These are phyloP conservation scores for Fusarium setosum DNA, from an alignment of 2,329 filamentous ascomycete species.

Conservation along the genomic window DNA sequence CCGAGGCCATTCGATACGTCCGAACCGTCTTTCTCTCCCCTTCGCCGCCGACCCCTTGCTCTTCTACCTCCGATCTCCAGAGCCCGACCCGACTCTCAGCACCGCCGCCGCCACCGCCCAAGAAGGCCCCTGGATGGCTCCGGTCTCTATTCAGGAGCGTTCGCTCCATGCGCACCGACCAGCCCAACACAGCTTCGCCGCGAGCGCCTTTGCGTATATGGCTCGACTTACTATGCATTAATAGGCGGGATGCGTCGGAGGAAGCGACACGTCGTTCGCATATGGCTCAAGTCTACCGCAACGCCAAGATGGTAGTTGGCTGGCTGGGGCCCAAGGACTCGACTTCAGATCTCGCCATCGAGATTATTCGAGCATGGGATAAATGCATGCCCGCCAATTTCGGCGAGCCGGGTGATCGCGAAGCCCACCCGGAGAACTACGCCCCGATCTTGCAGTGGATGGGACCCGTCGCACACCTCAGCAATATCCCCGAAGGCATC, in stretches of 20 bases:
- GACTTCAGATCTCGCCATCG: slow-evolving; percentile 36
- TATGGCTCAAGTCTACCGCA: slow-evolving; percentile 32
- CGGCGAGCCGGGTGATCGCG: slow-evolving; percentile 37
- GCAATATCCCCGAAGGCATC: slow-evolving; percentile 36
- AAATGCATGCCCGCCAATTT: slow-evolving; percentile 36
- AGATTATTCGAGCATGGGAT: slow-evolving; percentile 38
- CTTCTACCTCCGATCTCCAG: slow-evolving; percentile 25
- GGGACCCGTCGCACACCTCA: slow-evolving; percentile 37
- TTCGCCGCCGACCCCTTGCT: slow-evolving; percentile 2
- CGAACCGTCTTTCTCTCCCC: slow-evolving; percentile 35
- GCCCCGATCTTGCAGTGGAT: slow-evolving; percentile 38
- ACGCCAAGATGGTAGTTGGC: slow-evolving; percentile 36
- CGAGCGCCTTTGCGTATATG: slow-evolving; percentile 30
- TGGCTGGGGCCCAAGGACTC: slow-evolving; percentile 34
- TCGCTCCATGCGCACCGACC: slow-evolving; percentile 12
- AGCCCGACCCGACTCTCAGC: not conserved
- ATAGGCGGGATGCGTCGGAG: slow-evolving; percentile 26
- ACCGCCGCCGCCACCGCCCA: slow-evolving; percentile 24
- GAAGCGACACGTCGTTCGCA: slow-evolving; percentile 31
- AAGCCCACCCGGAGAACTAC: slow-evolving; percentile 34
- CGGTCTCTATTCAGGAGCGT: slow-evolving; percentile 30
- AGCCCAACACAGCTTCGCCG: slow-evolving; percentile 5
- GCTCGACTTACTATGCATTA: slow-evolving; percentile 38
- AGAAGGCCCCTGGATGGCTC: slow-evolving; percentile 35
- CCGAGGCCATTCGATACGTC: slow-evolving; percentile 35